phyloP scores from a whole-genome alignment of 164 flowering plant genomes.

The Santalum album region DNA sequence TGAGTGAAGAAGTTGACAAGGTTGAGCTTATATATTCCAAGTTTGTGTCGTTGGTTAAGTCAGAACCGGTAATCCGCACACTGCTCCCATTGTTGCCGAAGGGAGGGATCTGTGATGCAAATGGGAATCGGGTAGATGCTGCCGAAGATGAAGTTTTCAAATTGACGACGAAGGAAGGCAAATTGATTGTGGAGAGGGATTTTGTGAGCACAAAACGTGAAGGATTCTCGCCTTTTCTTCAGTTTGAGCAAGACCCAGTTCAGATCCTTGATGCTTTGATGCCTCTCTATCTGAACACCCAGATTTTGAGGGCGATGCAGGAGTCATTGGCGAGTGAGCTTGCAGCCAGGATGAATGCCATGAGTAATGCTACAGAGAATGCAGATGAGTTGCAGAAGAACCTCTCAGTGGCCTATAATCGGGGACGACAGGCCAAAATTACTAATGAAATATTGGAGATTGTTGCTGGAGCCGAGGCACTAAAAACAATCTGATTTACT shows the following conservation, averaged over 20 bases:
- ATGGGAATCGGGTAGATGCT: slow-evolving; percentile 66
- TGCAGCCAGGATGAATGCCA: slow-evolving; percentile 85
- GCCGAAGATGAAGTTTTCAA: slow-evolving; percentile 77
- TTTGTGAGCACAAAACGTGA: slow-evolving; percentile 16
- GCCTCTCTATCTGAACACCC: slow-evolving; percentile 84
- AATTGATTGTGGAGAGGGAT: slow-evolving; percentile 66
- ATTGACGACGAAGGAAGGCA: slow-evolving; percentile 71
- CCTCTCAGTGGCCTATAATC: slow-evolving; percentile 49
- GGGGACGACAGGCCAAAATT: slow-evolving; percentile 76
- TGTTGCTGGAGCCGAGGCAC: slow-evolving; percentile 83
- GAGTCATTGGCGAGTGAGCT: slow-evolving; percentile 89
- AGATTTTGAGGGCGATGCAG: slow-evolving; percentile 80
- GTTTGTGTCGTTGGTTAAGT: slow-evolving; percentile 67
- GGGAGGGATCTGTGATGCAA: slow-evolving; percentile 53
- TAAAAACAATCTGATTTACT: slow-evolving; percentile 11
- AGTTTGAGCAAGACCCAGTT: slow-evolving; percentile 93
- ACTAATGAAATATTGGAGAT: slow-evolving; percentile 91
- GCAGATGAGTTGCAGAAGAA: slow-evolving; percentile 61
- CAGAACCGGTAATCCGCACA: slow-evolving; percentile 70
- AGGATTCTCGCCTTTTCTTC: slow-evolving; percentile 39
- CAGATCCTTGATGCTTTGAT: slow-evolving; percentile 89
- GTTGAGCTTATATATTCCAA: slow-evolving; percentile 82
- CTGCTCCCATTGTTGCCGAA: slow-evolving; percentile 68
- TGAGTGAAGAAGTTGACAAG: slow-evolving; percentile 85
- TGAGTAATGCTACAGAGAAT: slow-evolving; percentile 80